Base-by-base conservation (phyloP, 1,284 basidiomycete species). In the Trichosporon asahii region DNA sequence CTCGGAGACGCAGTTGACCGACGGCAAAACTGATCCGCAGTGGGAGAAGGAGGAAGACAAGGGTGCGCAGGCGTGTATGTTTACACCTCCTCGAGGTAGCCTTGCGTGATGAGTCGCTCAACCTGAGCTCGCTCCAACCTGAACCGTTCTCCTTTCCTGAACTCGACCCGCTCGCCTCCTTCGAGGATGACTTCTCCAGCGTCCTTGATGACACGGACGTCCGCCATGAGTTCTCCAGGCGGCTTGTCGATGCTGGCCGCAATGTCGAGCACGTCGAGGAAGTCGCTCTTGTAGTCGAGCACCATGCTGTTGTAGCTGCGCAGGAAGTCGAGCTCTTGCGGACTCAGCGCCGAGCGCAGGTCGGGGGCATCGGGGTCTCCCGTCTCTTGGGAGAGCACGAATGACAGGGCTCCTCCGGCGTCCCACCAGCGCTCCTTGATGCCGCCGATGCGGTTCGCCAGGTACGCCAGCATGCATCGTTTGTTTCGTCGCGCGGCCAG, bases 121-220 rank as follows among this genome's bases (percentile, higher is more conserved):
- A 98, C 90, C 81, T 96, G 93, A 11, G 90, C 88, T 74, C 93
- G 85, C 63, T 91, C 86, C 66, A 97, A 90, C 85, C 94, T 89
- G 78, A 94, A 95, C 70, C 94, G 85, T 83, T 94, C 91, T 0
- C 94, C 95, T 81, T 90, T 92, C 76, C 89, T 88, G 79, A 98
- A 94, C 80, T 95, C 91, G 70, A 98, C 90, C 70, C 88, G 89
- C 37, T 94, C 94, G 21, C 84, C 82, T 68, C 90, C 85, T 81
- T 97, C 94, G 5, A 95, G 93, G 79, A 94, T 90, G 53, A 98
- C 93, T 65, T 91, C 88, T 2, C 94, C 94, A 71, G 93, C 95
- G 77, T 97, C 94, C 75, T 87, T 87, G 29, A 93, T 73, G 31
- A 84, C 84, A 61, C 80, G 78, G 15, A 85, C 82, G 71, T 83